These are phyloP conservation scores for Amphicarpaea edgeworthii DNA, from an alignment of 306 rosid genomes.

Conservation along the genomic window DNA sequence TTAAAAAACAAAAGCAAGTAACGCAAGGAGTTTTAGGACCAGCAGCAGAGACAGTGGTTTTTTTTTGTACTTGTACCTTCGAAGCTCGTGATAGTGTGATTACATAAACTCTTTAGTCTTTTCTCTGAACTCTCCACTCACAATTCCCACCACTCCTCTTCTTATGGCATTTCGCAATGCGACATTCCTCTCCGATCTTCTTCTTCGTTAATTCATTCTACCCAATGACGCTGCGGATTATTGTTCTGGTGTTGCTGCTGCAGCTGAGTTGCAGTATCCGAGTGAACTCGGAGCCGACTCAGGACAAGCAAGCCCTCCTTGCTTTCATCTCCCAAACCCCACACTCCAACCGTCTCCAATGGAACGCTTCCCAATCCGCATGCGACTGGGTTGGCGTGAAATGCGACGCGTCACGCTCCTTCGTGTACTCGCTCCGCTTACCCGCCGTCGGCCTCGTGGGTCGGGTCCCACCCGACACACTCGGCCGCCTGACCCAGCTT, in stretches of 20 bases:
- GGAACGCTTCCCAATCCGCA: conserved; percentile 81
- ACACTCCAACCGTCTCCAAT: conserved; percentile 74
- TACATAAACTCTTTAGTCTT: conserved; percentile 10
- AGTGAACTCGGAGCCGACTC: conserved; percentile 73
- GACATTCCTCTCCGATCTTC: conserved; percentile 34
- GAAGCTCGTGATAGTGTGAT: conserved; percentile 59
- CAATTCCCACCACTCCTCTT: conserved; percentile 26
- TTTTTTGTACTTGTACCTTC: neutral
- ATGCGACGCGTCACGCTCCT: conserved; percentile 63
- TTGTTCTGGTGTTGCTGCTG: conserved; percentile 25
- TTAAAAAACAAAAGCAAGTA: neutral
- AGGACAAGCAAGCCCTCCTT: conserved; percentile 90
- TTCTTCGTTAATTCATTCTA: conserved; percentile 1
- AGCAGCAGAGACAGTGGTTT: conserved; percentile 38
- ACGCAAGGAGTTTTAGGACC: conserved; percentile 28
- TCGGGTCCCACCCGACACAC: conserved; percentile 65
- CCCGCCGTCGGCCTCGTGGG: conserved; percentile 93
- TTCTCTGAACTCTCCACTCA: neutral
- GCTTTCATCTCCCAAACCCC: conserved; percentile 67
- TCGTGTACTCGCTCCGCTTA: conserved; percentile 65
- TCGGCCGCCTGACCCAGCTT: conserved; percentile 67
- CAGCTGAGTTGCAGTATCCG: conserved; percentile 40
- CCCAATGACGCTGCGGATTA: conserved; percentile 49
- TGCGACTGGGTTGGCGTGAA: conserved; percentile 87
- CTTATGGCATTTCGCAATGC: conserved; percentile 51